Evolutionary conservation across 1,284 basidiomycete genomes (phyloP).

Genomic region (Tilletia indica): DNA sequence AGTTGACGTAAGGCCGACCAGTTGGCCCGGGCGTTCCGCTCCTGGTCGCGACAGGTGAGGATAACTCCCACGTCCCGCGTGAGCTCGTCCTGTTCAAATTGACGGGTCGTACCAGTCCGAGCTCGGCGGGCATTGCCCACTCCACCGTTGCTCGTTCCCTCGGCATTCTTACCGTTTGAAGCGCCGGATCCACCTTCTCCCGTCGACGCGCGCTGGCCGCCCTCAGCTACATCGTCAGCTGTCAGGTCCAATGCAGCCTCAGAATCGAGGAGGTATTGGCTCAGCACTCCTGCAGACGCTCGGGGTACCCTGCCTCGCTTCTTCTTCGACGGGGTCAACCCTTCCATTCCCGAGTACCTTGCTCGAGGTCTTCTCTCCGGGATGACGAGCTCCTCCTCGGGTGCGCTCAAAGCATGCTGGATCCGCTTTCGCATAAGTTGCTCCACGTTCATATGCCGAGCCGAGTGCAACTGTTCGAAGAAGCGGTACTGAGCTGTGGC

Average conservation of each 20-base stretch:
- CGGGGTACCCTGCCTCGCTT: neutral
- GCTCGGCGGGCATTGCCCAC: neutral
- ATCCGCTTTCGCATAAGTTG: slow-evolving; percentile 1
- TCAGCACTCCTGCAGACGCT: neutral
- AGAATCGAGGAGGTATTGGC: no score
- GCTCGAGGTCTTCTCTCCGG: neutral
- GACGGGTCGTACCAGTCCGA: neutral
- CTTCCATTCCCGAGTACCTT: neutral
- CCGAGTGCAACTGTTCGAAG: neutral
- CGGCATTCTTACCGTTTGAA: no score
- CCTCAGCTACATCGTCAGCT: no score
- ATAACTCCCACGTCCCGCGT: slow-evolving; percentile 7
- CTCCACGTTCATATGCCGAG: slow-evolving; percentile 1
- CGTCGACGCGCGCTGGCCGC: no score
- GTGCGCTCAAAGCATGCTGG: neutral
- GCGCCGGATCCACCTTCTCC: no score
- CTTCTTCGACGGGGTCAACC: neutral
- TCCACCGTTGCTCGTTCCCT: neutral
- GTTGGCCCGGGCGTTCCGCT: neutral
- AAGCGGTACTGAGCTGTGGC: neutral
- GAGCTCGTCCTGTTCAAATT: neutral
- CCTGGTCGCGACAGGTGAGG: slow-evolving; percentile 7
- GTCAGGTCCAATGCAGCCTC: no score
- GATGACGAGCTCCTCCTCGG: neutral
- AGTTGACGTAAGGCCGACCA: slow-evolving; percentile 1